Evolutionary conservation across 2,329 filamentous ascomycete genomes (phyloP).

Genomic region (Teratosphaeria viscida): DNA sequence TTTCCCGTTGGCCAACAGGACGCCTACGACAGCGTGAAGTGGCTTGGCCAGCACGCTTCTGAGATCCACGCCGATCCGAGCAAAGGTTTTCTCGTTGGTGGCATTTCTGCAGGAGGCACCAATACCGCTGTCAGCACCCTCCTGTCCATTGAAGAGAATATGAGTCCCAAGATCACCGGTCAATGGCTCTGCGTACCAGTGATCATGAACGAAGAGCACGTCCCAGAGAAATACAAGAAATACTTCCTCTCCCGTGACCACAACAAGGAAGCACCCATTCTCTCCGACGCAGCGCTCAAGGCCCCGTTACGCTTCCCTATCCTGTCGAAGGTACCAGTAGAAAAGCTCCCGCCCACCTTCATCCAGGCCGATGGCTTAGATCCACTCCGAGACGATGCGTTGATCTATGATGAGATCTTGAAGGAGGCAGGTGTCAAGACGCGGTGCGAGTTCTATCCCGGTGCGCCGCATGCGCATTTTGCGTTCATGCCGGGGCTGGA

Average conservation of each 20-base stretch:
- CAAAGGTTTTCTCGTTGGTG: conserved; percentile 41
- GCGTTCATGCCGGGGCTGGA: conserved; percentile 23
- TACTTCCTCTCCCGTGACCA: conserved; percentile 33
- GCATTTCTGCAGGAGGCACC: conserved; percentile 38
- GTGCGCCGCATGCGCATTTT: conserved; percentile 34
- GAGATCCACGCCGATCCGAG: conserved; percentile 31
- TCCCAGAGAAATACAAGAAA: conserved; percentile 31
- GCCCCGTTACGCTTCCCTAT: conserved; percentile 23
- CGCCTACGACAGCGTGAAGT: conserved; percentile 37
- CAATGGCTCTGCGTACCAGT: conserved; percentile 34
- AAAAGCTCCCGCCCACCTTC: conserved; percentile 36
- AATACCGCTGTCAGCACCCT: conserved; percentile 30
- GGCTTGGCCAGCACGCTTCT: conserved; percentile 31
- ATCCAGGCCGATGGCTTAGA: conserved; percentile 44
- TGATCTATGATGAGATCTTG: conserved; percentile 43
- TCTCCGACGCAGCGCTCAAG: conserved; percentile 13
- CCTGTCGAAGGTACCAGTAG: conserved; percentile 22
- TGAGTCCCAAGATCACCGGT: conserved; percentile 37
- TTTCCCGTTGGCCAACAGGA: conserved; percentile 38
- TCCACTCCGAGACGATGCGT: conserved; percentile 41
- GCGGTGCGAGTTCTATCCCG: conserved; percentile 34
- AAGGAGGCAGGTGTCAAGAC: conserved; percentile 36
- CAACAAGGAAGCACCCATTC: conserved; percentile 29
- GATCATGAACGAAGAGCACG: conserved; percentile 19
- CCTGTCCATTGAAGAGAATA: conserved; percentile 30